Evolutionary conservation across 805 yeast species (phyloP).

Genomic region (Sugiyamaella smithiae): DNA sequence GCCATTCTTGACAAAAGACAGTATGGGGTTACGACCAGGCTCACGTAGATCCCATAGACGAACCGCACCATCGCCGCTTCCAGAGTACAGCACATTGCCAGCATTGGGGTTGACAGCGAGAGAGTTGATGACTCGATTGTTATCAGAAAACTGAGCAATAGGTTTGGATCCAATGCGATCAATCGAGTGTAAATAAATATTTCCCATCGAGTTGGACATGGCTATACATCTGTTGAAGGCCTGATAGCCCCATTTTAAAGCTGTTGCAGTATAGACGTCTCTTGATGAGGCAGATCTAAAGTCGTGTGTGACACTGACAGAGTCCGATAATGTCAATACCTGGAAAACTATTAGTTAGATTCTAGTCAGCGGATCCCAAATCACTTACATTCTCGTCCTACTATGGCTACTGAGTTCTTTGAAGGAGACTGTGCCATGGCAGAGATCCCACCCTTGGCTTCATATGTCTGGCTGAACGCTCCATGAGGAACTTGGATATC

Average conservation of each 20-base stretch:
- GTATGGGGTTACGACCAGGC: slow-evolving; percentile 46
- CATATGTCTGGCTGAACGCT: slow-evolving; percentile 5
- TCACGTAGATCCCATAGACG: slow-evolving; percentile 80
- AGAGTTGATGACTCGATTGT: slow-evolving; percentile 49
- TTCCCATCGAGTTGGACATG: slow-evolving; percentile 34
- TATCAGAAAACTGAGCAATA: slow-evolving; percentile 32
- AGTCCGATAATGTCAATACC: slow-evolving; percentile 15
- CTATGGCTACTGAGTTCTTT: slow-evolving; percentile 26
- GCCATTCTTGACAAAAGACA: slow-evolving; percentile 57
- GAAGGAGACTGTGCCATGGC: slow-evolving; percentile 32
- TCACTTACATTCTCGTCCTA: slow-evolving; percentile 28
- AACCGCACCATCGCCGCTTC: slow-evolving; percentile 73
- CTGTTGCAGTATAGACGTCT: slow-evolving; percentile 31
- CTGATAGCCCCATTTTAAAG: slow-evolving; percentile 34
- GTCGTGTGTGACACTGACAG: slow-evolving; percentile 18
- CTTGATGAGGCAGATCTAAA: slow-evolving; percentile 17
- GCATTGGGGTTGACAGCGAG: slow-evolving; percentile 68
- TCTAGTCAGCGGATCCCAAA: slow-evolving; percentile 28
- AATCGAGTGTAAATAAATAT: slow-evolving; percentile 32
- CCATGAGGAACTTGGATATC: background rate
- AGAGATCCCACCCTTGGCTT: slow-evolving; percentile 26
- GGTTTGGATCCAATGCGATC: slow-evolving; percentile 17
- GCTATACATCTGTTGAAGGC: slow-evolving; percentile 25
- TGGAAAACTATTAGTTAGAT: slow-evolving; percentile 22
- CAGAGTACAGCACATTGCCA: slow-evolving; percentile 60